These are phyloP conservation scores for Fistulifera pelliculosa DNA, from an alignment of 108 stramenopile species.

Conservation along the genomic window DNA sequence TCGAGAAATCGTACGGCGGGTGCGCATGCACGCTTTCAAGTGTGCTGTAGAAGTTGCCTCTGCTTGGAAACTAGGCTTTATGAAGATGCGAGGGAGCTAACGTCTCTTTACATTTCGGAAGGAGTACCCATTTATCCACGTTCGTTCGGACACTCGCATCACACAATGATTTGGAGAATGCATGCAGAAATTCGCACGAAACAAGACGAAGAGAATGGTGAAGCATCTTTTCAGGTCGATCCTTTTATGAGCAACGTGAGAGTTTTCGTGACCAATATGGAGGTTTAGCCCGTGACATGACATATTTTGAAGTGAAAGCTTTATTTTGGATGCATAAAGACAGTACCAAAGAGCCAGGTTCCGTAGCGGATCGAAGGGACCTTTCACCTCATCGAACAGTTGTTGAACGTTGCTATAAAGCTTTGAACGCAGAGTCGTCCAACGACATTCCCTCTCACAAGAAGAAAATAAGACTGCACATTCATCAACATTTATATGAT, in stretches of 20 bases:
- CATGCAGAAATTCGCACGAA: conserved; percentile 33
- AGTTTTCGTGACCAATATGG: neutral
- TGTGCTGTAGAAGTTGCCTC: conserved; percentile 68
- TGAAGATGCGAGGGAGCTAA: conserved; percentile 68
- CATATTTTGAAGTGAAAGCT: conserved; percentile 67
- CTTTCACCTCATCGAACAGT: too few relatives aligned
- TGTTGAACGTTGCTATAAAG: too few relatives aligned
- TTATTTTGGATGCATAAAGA: conserved; percentile 21
- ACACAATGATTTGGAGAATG: conserved; percentile 71
- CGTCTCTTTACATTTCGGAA: conserved; percentile 46
- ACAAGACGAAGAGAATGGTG: neutral
- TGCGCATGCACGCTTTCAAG: conserved; percentile 65
- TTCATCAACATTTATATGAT: conserved; percentile 74
- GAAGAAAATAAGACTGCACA: conserved; percentile 10
- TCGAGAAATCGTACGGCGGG: conserved; percentile 37
- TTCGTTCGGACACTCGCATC: conserved; percentile 59
- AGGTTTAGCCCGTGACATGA: neutral
- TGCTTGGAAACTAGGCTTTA: conserved; percentile 60
- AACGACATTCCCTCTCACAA: too few relatives aligned
- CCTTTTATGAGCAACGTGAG: conserved; percentile 8
- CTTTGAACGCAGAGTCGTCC: too few relatives aligned
- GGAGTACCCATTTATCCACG: conserved; percentile 78
- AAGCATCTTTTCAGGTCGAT: too few relatives aligned
- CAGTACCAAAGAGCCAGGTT: too few relatives aligned
- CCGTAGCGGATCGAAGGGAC: too few relatives aligned